phyloP scores from a whole-genome alignment of 345 rosid genomes.

The Microcos paniculata region DNA sequence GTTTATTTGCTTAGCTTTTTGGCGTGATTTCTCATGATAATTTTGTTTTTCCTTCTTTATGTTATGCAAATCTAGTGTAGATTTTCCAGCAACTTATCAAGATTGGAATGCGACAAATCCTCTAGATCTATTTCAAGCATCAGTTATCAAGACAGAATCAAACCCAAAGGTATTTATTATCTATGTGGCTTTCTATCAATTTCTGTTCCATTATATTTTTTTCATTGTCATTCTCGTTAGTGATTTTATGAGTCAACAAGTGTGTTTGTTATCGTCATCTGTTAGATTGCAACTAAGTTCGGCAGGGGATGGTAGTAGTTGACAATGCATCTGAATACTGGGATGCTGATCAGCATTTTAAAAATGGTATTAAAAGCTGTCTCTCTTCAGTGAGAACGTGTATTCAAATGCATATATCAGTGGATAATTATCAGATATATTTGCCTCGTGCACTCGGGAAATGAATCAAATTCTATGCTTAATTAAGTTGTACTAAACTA shows the following conservation, averaged over 20 bases:
- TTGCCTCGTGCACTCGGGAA: not conserved
- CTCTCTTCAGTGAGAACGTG: not conserved
- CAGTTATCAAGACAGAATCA: constrained; percentile 56
- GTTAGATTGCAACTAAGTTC: not conserved
- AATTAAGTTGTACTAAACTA: not conserved
- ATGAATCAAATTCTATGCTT: not conserved
- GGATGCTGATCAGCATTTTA: not conserved
- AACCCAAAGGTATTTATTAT: constrained; percentile 70
- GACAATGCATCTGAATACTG: not conserved
- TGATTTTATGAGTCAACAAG: not conserved
- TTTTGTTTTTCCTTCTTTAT: not conserved
- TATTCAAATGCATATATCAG: not conserved
- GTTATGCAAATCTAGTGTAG: constrained; percentile 65
- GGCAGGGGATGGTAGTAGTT: not conserved
- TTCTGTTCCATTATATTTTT: not conserved
- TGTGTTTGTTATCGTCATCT: not conserved
- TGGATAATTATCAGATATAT: not conserved
- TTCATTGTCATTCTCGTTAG: not conserved
- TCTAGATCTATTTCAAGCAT: constrained; percentile 80
- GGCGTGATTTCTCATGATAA: not conserved
- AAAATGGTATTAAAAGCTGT: not conserved
- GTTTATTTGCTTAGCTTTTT: not conserved
- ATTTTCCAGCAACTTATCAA: constrained; percentile 81
- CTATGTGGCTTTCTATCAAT: not conserved
- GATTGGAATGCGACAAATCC: constrained; percentile 73